phyloP scores from a whole-genome alignment of 169 alveolate genomes.

The Plasmodium sp. region DNA sequence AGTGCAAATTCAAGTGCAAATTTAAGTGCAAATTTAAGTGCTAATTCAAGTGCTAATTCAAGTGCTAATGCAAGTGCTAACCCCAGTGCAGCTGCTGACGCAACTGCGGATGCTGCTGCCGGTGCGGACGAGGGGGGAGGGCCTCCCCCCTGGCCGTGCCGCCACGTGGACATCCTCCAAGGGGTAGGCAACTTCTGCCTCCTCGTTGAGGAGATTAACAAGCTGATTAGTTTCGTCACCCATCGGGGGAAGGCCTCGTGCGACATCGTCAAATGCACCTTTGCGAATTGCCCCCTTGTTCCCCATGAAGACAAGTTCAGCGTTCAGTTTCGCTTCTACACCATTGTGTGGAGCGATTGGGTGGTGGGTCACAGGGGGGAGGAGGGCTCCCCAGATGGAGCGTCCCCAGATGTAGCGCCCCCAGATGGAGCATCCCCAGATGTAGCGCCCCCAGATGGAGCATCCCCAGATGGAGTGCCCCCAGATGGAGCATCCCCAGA shows the following conservation, averaged over 20 bases:
- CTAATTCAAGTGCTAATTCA: too few species aligned
- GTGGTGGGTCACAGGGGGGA: not conserved
- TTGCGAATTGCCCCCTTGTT: not conserved
- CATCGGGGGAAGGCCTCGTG: conserved; percentile 4
- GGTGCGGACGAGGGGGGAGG: not conserved
- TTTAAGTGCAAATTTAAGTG: not conserved
- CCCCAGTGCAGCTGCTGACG: too few species aligned
- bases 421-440: too few species aligned
- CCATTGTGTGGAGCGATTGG: not conserved
- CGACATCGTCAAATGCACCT: not conserved
- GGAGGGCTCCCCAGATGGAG: not conserved
- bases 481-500: not conserved
- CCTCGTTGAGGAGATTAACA: conserved; percentile 33
- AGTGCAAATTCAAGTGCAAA: too few species aligned
- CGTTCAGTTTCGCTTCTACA: conserved; percentile 21
- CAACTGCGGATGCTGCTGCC: not conserved
- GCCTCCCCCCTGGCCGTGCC: too few species aligned
- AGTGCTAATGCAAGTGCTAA: too few species aligned
- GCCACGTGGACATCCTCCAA: not conserved
- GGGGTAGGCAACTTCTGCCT: not conserved
- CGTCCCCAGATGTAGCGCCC: too few species aligned
- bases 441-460: too few species aligned
- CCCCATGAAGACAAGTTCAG: not conserved
- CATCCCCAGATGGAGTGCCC: not conserved
- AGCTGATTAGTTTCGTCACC: not conserved